phyloP scores from a whole-genome alignment of 2,329 filamentous ascomycete genomes.

The Zymoseptoria crescenta region DNA sequence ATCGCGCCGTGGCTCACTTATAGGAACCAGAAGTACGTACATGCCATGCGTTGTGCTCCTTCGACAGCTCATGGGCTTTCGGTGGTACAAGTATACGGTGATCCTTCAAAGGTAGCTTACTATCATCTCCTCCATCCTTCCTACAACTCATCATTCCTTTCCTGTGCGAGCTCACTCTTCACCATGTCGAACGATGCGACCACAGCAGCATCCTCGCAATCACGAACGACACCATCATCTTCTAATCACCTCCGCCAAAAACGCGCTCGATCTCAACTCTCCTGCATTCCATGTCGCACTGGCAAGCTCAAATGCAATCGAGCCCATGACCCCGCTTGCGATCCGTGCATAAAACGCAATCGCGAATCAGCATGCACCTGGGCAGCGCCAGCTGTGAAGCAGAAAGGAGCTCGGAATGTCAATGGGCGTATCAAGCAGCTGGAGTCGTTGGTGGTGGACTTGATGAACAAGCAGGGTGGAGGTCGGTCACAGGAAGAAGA shows the following conservation, averaged over 20 bases:
- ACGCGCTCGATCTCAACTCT: conserved; percentile 30
- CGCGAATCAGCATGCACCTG: conserved; percentile 27
- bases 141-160: not conserved
- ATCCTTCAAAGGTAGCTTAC: not conserved
- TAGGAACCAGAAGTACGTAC: not conserved
- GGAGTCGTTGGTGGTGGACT: conserved; percentile 29
- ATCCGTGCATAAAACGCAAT: conserved; percentile 32
- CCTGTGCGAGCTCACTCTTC: not conserved
- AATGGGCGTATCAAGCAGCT: conserved; percentile 30
- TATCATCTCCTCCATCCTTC: not conserved
- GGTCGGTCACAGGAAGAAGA: not conserved
- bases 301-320: conserved; percentile 33
- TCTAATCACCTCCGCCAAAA: conserved; percentile 27
- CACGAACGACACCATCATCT: not conserved
- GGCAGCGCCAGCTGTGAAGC: conserved; percentile 26
- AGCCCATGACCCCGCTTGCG: conserved; percentile 27
- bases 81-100: not conserved
- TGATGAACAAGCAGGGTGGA: conserved; percentile 27
- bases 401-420: conserved; percentile 28
- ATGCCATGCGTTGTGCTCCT: not conserved
- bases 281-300: conserved; percentile 30
- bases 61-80: not conserved
- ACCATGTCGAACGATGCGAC: not conserved
- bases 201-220: not conserved
- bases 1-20: not conserved